These are phyloP conservation scores for Casuarina cunninghamiana DNA, from an alignment of 306 rosid species.

Conservation along the genomic window DNA sequence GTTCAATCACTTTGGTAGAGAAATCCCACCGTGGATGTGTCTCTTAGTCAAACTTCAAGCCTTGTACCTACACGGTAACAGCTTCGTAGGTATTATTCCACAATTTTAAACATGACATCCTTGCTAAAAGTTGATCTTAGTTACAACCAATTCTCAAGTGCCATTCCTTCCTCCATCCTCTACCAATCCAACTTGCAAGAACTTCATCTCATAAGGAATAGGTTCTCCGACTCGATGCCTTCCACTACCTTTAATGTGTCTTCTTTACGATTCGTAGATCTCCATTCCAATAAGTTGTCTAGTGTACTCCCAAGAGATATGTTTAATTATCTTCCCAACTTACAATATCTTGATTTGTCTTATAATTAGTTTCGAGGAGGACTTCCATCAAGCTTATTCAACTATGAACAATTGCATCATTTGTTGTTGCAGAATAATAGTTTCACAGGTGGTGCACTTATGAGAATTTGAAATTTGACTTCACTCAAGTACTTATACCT, in stretches of 20 bases:
- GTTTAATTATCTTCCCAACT: background rate
- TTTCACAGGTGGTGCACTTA: conserved; percentile 6
- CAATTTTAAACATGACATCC: background rate
- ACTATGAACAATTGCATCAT: background rate
- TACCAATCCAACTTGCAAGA: background rate
- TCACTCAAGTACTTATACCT: background rate
- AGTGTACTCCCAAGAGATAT: conserved; percentile 7
- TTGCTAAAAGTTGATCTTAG: background rate
- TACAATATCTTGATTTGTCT: background rate
- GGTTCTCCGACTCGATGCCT: conserved; percentile 25
- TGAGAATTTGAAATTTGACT: conserved; percentile 11
- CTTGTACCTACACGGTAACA: background rate
- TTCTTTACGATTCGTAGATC: background rate
- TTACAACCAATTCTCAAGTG: background rate
- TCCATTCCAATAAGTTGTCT: background rate
- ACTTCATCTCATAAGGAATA: background rate
- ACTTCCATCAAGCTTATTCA: background rate
- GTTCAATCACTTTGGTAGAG: background rate
- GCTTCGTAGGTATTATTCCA: background rate
- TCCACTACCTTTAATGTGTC: conserved; percentile 14
- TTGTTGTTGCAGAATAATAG: conserved; percentile 1
- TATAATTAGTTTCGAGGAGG: background rate
- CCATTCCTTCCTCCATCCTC: background rate
- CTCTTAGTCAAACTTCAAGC: background rate
- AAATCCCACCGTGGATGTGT: background rate